Evolutionary conservation across 164 flowering plant genomes (phyloP).

Genomic region (Liriodendron chinense): DNA sequence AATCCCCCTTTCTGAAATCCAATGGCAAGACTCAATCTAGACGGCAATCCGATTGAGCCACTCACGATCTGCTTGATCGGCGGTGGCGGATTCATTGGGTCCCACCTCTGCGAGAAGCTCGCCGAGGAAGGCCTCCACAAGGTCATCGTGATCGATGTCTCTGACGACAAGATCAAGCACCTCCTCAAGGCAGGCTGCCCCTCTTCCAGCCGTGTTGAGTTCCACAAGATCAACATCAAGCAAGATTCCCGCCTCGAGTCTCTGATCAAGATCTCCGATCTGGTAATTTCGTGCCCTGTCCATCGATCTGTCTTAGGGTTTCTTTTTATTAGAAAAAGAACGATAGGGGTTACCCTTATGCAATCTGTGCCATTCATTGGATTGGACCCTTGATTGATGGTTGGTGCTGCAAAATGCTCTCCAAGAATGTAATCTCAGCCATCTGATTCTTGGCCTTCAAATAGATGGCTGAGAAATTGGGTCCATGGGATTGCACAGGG

Average conservation of each 20-base stretch:
- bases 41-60: conserved; percentile 25
- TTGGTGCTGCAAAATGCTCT: no score
- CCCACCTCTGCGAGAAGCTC: conserved; percentile 34
- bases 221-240: conserved; percentile 90
- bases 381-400: no score
- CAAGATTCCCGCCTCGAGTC: conserved; percentile 93
- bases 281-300: conserved; percentile 33
- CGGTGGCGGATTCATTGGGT: conserved; percentile 37
- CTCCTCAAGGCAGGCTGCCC: conserved; percentile 13
- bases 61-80: conserved; percentile 33
- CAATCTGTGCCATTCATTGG: no score
- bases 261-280: conserved; percentile 92
- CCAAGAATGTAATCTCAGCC: no score
- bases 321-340: background rate
- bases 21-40: conserved; percentile 20
- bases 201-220: conserved; percentile 70
- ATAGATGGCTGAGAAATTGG: background rate
- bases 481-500: no score
- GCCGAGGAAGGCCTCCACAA: conserved; percentile 24
- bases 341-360: background rate
- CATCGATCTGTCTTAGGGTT: background rate
- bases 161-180: conserved; percentile 31
- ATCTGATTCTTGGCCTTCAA: no score
- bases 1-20: no score
- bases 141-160: conserved; percentile 28